These are phyloP conservation scores for Pouteria glomerata DNA, from an alignment of 148 eudicot genomes.

Conservation along the genomic window DNA sequence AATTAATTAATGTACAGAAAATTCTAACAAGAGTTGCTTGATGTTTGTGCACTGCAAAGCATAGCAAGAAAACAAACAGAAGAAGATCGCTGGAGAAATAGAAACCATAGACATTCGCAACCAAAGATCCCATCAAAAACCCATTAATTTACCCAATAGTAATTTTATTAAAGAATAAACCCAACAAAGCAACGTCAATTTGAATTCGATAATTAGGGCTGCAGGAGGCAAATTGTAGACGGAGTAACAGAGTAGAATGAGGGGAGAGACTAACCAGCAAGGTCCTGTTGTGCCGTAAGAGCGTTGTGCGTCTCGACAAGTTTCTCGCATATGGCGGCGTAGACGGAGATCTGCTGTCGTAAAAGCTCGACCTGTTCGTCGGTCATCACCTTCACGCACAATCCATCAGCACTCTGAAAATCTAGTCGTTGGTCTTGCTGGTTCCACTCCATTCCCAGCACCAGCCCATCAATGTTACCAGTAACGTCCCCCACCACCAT, in stretches of 20 bases:
- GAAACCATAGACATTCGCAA: not conserved
- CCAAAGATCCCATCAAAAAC: not conserved
- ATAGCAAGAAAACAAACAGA: not conserved
- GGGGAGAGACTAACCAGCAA: slow-evolving; percentile 9
- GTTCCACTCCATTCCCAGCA: not conserved
- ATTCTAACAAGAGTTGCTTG: no score
- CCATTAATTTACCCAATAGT: not conserved
- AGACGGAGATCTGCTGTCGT: slow-evolving; percentile 15
- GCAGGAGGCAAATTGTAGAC: not conserved
- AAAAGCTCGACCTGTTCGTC: slow-evolving; percentile 23
- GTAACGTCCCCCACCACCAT: not conserved
- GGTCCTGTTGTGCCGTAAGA: slow-evolving; percentile 18
- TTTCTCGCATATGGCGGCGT: slow-evolving; percentile 13
- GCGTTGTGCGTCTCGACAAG: slow-evolving; percentile 16
- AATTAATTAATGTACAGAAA: no score
- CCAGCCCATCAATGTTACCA: not conserved
- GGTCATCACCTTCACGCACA: slow-evolving; percentile 18
- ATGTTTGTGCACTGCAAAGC: no score
- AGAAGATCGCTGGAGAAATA: not conserved
- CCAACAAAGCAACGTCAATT: not conserved
- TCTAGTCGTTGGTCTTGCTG: not conserved
- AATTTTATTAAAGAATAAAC: not conserved
- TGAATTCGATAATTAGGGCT: not conserved
- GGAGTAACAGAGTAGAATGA: not conserved
- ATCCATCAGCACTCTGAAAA: not conserved